Evolutionary conservation across 2,329 filamentous ascomycete genomes (phyloP), one percentile per base, ranked within the genome.

Genomic region (Cercospora janseana): DNA sequence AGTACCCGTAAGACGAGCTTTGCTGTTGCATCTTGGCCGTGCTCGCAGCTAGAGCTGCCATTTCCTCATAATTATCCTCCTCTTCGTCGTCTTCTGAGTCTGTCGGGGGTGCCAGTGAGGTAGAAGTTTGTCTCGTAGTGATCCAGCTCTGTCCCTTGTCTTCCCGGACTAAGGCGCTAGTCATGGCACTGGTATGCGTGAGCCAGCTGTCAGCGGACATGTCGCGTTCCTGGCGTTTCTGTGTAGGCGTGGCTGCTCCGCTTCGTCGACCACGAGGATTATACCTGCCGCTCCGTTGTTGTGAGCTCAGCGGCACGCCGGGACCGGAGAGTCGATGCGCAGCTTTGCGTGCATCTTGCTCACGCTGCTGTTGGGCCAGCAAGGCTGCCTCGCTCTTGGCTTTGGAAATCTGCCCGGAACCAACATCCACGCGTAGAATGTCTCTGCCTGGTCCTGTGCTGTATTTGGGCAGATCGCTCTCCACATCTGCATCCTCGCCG

Each of bases 71-170:
- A 63, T 51, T 58, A 18, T 66, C 65, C 40, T 63, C 60, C 26
- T 68, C 65, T 10, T 59, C 59, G 10, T 62, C 55, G 5, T 52
- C 49, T 12, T 55, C 52, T 4, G 56, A 56, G 20, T 67, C 52
- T 3, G 54, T 46, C 1, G 55, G 49, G 6, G 56, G 44, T 7
- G 75, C 72, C 2, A 82, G 68, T 37, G 73, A 77, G 0, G 80
- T 82, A 12, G 59, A 57, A 4, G 49, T 46, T 34, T 51, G 46
- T 20, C 79, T 71, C 44, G 80, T 75, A 2, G 72, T 70, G 3
- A 83, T 70, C 80, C 80, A 83, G 48, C 75, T 76, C 60, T 83
- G 80, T n/a, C 81, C 81, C 58, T 83, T 83, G 50, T 75, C 75
- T 58, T 83, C 80, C 28, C 79, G 71, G 4, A 79, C 75, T 15